phyloP scores from a whole-genome alignment of 805 yeast genomes.

The Schizosaccharomyces japonicus region DNA sequence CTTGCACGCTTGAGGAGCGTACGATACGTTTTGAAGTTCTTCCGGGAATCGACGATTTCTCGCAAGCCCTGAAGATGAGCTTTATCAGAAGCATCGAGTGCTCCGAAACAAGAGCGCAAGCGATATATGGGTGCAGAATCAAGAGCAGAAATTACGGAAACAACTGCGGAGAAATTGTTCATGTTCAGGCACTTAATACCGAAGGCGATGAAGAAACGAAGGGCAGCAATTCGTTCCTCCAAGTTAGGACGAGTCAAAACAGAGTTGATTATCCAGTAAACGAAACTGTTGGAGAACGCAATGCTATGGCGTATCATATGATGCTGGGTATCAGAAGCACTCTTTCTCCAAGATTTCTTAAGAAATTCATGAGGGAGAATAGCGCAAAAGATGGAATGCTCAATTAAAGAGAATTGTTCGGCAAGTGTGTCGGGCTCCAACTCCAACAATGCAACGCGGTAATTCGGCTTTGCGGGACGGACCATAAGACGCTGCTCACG shows the following conservation, averaged over 20 bases:
- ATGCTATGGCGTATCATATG: background rate
- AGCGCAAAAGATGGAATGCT: slow-evolving; percentile 37
- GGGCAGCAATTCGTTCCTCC: slow-evolving; percentile 40
- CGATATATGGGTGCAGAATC: slow-evolving; percentile 73
- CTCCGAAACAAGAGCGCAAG: slow-evolving; percentile 61
- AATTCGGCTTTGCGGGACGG: slow-evolving; percentile 12
- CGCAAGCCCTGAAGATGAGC: background rate
- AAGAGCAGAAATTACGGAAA: slow-evolving; percentile 72
- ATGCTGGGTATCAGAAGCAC: no score
- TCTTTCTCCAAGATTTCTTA: slow-evolving; percentile 12
- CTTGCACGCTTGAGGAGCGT: slow-evolving; percentile 45
- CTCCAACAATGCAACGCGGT: slow-evolving; percentile 24
- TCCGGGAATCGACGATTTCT: slow-evolving; percentile 24
- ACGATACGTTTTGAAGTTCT: slow-evolving; percentile 70
- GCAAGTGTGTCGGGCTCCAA: slow-evolving; percentile 58
- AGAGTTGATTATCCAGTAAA: slow-evolving; percentile 59
- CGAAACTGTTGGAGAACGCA: slow-evolving; percentile 18
- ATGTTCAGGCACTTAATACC: slow-evolving; percentile 37
- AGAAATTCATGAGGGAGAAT: slow-evolving; percentile 44
- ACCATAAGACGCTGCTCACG: no score
- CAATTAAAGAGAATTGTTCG: slow-evolving; percentile 56
- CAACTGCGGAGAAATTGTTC: slow-evolving; percentile 76
- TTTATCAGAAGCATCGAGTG: slow-evolving; percentile 25
- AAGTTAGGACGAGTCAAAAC: slow-evolving; percentile 42
- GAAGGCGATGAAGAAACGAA: slow-evolving; percentile 50